These are phyloP conservation scores for Aspergillus sp. DNA, from an alignment of 2,329 filamentous ascomycete genomes.

Conservation along the genomic window DNA sequence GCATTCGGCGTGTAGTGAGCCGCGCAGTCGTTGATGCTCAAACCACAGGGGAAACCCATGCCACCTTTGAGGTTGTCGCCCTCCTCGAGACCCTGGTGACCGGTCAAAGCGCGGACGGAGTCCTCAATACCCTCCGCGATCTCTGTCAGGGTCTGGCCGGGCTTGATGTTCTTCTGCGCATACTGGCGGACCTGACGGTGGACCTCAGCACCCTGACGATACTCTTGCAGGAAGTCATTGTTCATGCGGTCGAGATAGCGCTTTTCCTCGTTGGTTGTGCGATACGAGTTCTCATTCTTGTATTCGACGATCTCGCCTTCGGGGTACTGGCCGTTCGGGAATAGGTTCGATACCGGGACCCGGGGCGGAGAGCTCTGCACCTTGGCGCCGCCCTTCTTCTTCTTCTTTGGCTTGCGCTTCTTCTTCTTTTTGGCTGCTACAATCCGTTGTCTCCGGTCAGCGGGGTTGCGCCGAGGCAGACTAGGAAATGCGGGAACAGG, in stretches of 20 bases:
- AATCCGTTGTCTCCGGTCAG: slow-evolving; percentile 9
- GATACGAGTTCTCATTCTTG: slow-evolving; percentile 71
- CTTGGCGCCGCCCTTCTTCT: slow-evolving; percentile 62
- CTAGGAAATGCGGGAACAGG: not conserved
- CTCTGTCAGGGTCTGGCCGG: slow-evolving; percentile 75
- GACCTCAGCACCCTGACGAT: slow-evolving; percentile 82
- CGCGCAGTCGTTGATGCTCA: slow-evolving; percentile 81
- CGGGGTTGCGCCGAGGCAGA: not conserved
- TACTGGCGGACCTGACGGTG: slow-evolving; percentile 84
- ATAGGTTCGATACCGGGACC: slow-evolving; percentile 71
- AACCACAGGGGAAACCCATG: slow-evolving; percentile 82
- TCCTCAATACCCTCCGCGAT: slow-evolving; percentile 88
- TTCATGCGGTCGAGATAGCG: slow-evolving; percentile 78
- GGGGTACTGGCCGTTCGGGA: slow-evolving; percentile 71
- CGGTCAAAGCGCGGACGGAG: slow-evolving; percentile 72
- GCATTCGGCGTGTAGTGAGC: slow-evolving; percentile 87
- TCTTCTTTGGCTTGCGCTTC: slow-evolving; percentile 75
- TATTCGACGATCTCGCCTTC: slow-evolving; percentile 79
- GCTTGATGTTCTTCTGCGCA: slow-evolving; percentile 77
- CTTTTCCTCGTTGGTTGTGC: slow-evolving; percentile 83
- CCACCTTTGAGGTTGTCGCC: slow-evolving; percentile 77
- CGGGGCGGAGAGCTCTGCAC: slow-evolving; percentile 76
- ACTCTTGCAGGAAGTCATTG: slow-evolving; percentile 75
- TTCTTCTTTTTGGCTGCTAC: slow-evolving; percentile 71
- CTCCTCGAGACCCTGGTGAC: slow-evolving; percentile 72